Base-by-base conservation (phyloP, 441 rosid species). In the Cnidoscolus chayamansa region DNA sequence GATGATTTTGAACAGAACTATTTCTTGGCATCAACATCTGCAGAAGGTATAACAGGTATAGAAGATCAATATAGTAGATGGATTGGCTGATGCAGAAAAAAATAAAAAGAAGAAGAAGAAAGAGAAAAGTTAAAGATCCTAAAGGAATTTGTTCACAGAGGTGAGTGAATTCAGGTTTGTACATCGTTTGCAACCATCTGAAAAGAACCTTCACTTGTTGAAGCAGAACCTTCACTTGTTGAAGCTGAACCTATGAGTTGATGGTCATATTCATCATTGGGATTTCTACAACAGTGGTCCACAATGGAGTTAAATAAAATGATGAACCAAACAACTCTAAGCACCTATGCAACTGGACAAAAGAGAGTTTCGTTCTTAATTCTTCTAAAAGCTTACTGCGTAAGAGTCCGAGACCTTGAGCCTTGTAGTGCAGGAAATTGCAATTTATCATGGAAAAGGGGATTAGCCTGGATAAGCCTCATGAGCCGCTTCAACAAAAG, bases 251-350 rank as follows among this genome's bases (percentile, higher is more conserved):
- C 85, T 51, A 25, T 25, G 25, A 25, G 25, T 25, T 25, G 25
- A 6, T 87, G 89, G 59, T 86, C 88, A 62, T 83, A 83, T 40
- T 87, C 88, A 59, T 92, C 93, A 73, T 84, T 85, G 71, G 92
- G 82, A 65, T 81, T 88, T 63, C 90, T 89, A 77, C 96, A 90
- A 74, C 69, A 82, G 60, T 90, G 93, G 75, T 90, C 96, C 40
- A 87, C 86, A 83, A 90, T 89, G 73, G 81, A 61, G 94, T 87
- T 78, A 90, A 74, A 90, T 87, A 67, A 87, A 90, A 78, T 90
- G 96, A 81, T 90, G 96, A 62, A 15, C 48, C 5, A 62, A 32
- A 32, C 15, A 10, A 60, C 19, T 60, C 31, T 7, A 60, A 35
- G 40, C 40, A 2, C 40, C 20, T 10, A n/a, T 51, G 13, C 40